These are phyloP conservation scores for Amphicarpaea edgeworthii DNA, from an alignment of 306 rosid species.

Conservation along the genomic window DNA sequence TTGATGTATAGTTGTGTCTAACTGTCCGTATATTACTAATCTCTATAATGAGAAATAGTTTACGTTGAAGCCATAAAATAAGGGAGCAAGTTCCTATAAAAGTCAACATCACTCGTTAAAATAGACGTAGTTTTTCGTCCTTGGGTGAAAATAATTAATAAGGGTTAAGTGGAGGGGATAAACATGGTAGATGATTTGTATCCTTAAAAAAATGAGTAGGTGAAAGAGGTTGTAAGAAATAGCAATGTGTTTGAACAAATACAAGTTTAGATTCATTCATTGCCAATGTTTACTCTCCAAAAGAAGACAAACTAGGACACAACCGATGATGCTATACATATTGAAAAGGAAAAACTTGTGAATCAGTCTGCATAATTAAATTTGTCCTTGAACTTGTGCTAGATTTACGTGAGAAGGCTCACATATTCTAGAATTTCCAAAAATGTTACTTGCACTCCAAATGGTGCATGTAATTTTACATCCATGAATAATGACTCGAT, in stretches of 20 bases:
- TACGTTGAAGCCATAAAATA: neutral
- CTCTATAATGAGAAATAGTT: neutral
- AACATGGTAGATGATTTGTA: neutral
- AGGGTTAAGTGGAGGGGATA: neutral
- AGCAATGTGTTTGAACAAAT: neutral
- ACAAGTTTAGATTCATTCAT: slow-evolving; percentile 35
- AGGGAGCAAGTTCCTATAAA: slow-evolving; percentile 9
- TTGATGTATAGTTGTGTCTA: too few species aligned
- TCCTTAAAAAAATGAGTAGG: slow-evolving; percentile 16
- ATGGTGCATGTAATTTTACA: neutral
- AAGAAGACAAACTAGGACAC: slow-evolving; percentile 1
- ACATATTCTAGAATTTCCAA: neutral
- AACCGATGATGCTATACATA: neutral
- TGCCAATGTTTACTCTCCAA: slow-evolving; percentile 10
- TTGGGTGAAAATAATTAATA: slow-evolving; percentile 7
- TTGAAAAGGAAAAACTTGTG: neutral
- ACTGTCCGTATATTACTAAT: too few species aligned
- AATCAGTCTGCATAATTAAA: neutral
- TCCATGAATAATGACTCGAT: neutral
- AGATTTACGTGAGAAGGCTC: neutral
- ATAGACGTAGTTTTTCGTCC: neutral
- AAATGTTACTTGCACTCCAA: slow-evolving; percentile 1
- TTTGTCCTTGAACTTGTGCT: neutral
- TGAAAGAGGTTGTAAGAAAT: slow-evolving; percentile 3
- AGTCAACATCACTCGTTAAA: too few species aligned